Percentiles rank a stretch among this genome's conserved stretches.
Evolutionary conservation across 169 alveolate species (phyloP).

Genomic region (Plasmodium cynomolgi): DNA sequence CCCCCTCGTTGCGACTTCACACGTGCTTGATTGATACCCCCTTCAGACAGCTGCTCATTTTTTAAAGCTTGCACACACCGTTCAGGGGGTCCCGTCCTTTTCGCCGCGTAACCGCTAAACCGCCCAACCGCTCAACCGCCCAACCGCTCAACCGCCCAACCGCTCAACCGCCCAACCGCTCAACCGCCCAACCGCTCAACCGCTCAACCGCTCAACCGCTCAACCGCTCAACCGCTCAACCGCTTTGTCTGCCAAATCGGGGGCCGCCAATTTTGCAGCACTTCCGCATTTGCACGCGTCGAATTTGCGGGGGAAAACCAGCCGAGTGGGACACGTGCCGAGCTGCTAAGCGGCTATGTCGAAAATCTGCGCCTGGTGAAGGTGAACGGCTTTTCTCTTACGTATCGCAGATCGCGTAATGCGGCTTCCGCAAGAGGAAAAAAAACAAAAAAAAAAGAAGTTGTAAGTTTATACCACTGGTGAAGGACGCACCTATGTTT

Average conservation of each 20-base stretch:
- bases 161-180: no score
- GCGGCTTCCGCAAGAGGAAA: not conserved
- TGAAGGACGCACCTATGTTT: constrained; percentile 1
- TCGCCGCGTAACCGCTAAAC: not conserved
- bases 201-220: no score
- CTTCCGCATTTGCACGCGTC: not conserved
- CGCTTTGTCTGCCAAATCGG: not conserved
- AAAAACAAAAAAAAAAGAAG: not conserved
- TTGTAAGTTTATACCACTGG: not conserved
- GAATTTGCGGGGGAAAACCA: not conserved
- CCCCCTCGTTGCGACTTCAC: not conserved
- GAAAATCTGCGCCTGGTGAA: not conserved
- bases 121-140: not conserved
- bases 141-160: not conserved
- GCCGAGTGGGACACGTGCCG: not conserved
- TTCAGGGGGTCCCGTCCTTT: not conserved
- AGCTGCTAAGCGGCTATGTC: not conserved
- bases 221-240: not conserved
- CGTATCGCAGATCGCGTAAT: not conserved
- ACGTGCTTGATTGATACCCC: not conserved
- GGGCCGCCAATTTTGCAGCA: not conserved
- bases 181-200: not conserved
- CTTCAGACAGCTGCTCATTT: constrained; percentile 3
- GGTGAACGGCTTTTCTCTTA: not conserved
- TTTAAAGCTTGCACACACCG: not conserved